Evolutionary conservation across 306 rosid species (phyloP).

Genomic region (Begonia loranthoides): DNA sequence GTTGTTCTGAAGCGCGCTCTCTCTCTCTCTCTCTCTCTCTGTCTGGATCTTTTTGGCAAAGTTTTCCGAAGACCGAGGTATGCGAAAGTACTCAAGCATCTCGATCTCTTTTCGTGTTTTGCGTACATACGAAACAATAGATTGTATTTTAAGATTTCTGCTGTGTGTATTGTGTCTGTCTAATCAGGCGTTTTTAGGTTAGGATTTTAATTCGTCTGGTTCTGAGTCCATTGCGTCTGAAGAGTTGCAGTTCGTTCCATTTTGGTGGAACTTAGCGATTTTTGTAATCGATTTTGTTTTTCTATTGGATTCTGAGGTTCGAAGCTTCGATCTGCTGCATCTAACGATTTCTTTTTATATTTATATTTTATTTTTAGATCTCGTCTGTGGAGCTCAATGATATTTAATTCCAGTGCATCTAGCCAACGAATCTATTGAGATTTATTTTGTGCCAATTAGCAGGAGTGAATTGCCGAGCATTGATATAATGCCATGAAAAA

Average conservation of each 20-base stretch:
- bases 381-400: not conserved
- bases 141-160: constrained; percentile 3
- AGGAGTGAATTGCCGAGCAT: no score
- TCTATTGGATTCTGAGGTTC: not conserved
- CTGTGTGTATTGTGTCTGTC: no score
- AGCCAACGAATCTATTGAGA: not conserved
- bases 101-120: constrained; percentile 7
- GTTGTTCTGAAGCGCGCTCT: constrained; percentile 1
- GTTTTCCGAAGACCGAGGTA: no score
- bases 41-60: not conserved
- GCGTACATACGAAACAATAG: not conserved
- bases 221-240: not conserved
- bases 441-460: no score
- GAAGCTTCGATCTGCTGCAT: constrained; percentile 6
- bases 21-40: no score
- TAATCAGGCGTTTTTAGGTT: not conserved
- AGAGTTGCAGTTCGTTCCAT: not conserved
- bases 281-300: constrained; percentile 5
- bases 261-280: not conserved
- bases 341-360: no score
- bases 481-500: no score
- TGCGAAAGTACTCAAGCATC: not conserved
- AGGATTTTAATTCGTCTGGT: not conserved
- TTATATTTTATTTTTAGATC: no score
- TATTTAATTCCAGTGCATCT: not conserved